phyloP scores from a whole-genome alignment of 1,139 yeast genomes.

The Sugiyamaella xylanicola region DNA sequence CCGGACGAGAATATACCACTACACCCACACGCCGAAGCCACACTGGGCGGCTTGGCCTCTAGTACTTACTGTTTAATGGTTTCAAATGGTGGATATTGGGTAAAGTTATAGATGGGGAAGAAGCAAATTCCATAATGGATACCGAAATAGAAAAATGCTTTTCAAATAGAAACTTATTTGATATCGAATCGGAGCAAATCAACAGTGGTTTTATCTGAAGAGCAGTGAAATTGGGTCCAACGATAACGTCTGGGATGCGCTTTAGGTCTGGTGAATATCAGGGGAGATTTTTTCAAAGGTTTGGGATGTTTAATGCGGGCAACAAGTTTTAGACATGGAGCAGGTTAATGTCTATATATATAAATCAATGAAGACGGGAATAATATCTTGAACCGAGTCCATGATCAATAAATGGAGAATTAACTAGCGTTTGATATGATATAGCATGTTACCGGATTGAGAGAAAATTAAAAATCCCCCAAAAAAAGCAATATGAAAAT shows the following conservation, averaged over 20 bases:
- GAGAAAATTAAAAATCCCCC: constrained; percentile 7
- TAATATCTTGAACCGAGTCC: not conserved
- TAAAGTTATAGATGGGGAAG: constrained; percentile 13
- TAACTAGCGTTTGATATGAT: constrained; percentile 17
- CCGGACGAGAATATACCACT: no score
- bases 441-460: constrained; percentile 13
- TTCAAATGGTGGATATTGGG: constrained; percentile 15
- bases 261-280: not conserved
- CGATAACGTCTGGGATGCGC: not conserved
- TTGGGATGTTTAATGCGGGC: not conserved
- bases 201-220: not conserved
- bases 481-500: constrained; percentile 5
- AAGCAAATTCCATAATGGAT: constrained; percentile 16
- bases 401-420: constrained; percentile 15
- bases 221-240: not conserved
- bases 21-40: no score
- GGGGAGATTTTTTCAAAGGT: not conserved
- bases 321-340: not conserved
- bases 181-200: not conserved
- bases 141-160: no score
- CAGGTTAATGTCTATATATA: constrained; percentile 6
- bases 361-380: not conserved
- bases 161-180: no score
- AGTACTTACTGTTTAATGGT: constrained; percentile 14
- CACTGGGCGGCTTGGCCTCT: not conserved